These are phyloP conservation scores for Lenzites betulinus DNA, from an alignment of 768 basidiomycete species.

Conservation along the genomic window DNA sequence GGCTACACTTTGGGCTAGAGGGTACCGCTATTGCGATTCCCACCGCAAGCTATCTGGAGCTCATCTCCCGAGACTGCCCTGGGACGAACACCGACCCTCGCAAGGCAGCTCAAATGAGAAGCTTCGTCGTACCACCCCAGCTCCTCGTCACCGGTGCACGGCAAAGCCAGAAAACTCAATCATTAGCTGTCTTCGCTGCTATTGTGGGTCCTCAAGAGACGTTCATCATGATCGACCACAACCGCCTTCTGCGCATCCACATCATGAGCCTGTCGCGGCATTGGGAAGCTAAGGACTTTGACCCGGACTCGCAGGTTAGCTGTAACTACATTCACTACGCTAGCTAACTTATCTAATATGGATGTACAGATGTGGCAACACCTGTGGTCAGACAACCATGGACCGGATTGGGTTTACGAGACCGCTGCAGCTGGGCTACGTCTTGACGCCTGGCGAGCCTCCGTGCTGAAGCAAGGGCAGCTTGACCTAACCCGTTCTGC, in stretches of 20 bases:
- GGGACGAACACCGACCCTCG: not conserved
- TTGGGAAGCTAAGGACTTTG: not conserved
- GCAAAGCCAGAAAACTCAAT: not conserved
- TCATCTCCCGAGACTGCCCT: not conserved
- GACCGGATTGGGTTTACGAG: conserved; percentile 3
- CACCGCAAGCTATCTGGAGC: not conserved
- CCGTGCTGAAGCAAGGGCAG: too few relatives aligned
- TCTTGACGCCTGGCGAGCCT: not conserved
- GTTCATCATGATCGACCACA: not conserved
- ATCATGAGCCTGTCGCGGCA: conserved; percentile 1
- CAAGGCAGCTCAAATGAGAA: not conserved
- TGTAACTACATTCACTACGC: not conserved
- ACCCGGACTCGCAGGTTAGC: not conserved
- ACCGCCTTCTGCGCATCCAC: not conserved
- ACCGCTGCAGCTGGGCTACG: not conserved
- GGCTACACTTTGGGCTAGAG: not conserved
- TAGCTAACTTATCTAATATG: too few relatives aligned
- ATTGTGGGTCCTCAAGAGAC: not conserved
- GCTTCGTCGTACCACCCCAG: not conserved
- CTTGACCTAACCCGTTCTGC: too few relatives aligned
- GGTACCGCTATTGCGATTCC: not conserved
- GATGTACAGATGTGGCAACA: not conserved
- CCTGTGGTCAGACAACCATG: not conserved
- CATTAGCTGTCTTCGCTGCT: not conserved
- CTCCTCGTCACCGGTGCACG: not conserved